Percentiles rank a stretch among this genome's conserved stretches.
phyloP scores from a whole-genome alignment of 495 filamentous ascomycete genomes.

The Neurospora sp. region DNA sequence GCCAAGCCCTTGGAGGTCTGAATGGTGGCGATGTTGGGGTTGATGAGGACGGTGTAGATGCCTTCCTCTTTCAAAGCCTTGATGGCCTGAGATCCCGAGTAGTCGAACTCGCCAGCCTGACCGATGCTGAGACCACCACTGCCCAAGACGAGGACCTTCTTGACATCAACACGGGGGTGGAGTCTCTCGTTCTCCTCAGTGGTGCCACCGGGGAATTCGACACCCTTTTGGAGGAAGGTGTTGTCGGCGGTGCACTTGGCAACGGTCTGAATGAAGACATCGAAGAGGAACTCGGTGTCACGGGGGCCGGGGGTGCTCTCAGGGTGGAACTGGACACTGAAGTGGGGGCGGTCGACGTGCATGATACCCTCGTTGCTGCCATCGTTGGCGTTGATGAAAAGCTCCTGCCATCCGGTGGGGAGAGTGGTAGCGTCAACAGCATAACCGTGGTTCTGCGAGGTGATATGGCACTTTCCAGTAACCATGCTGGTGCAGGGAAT shows the following conservation, averaged over 20 bases:
- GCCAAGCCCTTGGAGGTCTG: constrained; percentile 96
- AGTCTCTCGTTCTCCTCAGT: constrained; percentile 63
- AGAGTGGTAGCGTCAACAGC: constrained; percentile 75
- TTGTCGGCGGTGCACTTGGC: constrained; percentile 49
- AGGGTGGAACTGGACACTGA: constrained; percentile 98
- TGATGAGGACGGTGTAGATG: constrained; percentile 90
- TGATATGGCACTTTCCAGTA: constrained; percentile 94
- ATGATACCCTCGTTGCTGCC: constrained; percentile 95
- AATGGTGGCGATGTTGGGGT: constrained; percentile 97
- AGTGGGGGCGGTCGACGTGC: constrained; percentile 75
- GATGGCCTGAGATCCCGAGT: constrained; percentile 90
- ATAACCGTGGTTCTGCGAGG: constrained; percentile 95
- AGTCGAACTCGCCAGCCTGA: constrained; percentile 95
- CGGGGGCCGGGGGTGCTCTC: constrained; percentile 91
- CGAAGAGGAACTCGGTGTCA: constrained; percentile 95
- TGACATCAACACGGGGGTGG: constrained; percentile 69
- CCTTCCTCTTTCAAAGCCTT: constrained; percentile 95
- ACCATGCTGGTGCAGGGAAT: constrained; percentile 94
- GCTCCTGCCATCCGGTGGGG: constrained; percentile 72
- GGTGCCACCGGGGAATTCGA: constrained; percentile 77
- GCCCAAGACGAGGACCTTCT: constrained; percentile 90
- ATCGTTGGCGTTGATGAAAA: constrained; percentile 97
- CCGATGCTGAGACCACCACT: constrained; percentile 93
- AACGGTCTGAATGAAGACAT: constrained; percentile 87
- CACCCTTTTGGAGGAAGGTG: constrained; percentile 54